phyloP scores from a whole-genome alignment of 805 yeast species.

The Metschnikowia lochheadii region DNA sequence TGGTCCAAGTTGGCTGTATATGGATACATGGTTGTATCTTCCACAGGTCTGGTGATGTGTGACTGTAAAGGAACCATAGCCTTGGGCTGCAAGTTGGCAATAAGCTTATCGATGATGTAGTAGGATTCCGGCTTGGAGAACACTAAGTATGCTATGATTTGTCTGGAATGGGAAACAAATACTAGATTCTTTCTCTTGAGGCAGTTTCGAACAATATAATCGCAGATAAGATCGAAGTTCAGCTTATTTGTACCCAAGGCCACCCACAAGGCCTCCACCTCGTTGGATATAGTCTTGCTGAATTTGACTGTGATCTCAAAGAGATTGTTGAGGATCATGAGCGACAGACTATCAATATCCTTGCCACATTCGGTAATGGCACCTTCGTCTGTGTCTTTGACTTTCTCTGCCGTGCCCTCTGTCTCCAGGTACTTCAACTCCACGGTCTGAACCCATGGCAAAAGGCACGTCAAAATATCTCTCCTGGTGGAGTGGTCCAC shows the following conservation, averaged over 20 bases:
- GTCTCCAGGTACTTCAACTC: constrained; percentile 42
- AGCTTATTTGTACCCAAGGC: constrained; percentile 73
- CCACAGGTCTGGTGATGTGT: constrained; percentile 18
- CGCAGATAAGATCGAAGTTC: constrained; percentile 71
- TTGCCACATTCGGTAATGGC: neutral
- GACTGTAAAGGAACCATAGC: constrained; percentile 77
- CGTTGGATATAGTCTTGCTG: constrained; percentile 71
- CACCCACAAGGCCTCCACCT: constrained; percentile 93
- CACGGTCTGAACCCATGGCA: constrained; percentile 91
- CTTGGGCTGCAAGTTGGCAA: constrained; percentile 73
- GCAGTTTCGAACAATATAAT: constrained; percentile 64
- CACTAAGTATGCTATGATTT: constrained; percentile 75
- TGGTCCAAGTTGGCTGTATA: constrained; percentile 71
- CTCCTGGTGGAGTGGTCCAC: constrained; percentile 60
- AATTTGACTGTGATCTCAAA: constrained; percentile 81
- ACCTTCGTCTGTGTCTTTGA: neutral
- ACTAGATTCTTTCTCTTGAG: constrained; percentile 64
- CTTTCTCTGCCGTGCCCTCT: constrained; percentile 8
- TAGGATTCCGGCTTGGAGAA: constrained; percentile 45
- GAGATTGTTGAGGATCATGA: constrained; percentile 75
- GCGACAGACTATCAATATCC: constrained; percentile 27
- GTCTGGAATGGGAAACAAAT: constrained; percentile 76
- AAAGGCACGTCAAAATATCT: constrained; percentile 72
- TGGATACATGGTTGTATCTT: constrained; percentile 42
- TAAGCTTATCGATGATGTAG: constrained; percentile 54